A percentile compares a stretch with the other conserved stretches of the same genome.
Conservation (phyloP, 208 protist species). For the Acanthamoeba lenticulata region DNA sequence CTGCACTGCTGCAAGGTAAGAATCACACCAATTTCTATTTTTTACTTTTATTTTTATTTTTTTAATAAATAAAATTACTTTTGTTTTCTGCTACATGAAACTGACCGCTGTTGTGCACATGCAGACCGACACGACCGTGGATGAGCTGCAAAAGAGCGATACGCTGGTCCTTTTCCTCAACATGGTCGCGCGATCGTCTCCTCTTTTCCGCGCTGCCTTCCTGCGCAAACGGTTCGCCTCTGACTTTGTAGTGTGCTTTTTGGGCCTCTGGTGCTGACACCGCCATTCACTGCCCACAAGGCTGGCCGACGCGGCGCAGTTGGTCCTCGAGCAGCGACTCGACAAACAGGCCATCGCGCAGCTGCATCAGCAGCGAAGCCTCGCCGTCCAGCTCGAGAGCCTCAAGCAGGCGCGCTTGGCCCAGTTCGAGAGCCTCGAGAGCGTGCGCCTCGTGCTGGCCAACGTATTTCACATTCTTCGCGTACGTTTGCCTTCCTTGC, state of each 20-base stretch:
- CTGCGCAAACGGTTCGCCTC: not conserved
- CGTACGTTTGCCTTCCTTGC: not conserved
- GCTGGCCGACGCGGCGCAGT: not conserved
- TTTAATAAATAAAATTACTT: not conserved
- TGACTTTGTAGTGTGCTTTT: not conserved
- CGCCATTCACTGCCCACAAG: not conserved
- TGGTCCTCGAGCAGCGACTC: not conserved
- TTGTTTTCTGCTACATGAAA: not conserved
- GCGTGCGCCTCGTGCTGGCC: not conserved
- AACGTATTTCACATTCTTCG: not conserved
- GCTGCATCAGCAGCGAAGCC: not conserved
- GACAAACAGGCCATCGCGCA: not conserved
- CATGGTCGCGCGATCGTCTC: not conserved
- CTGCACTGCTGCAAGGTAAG: constrained; percentile 19
- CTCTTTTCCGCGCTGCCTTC: not conserved
- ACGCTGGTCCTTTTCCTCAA: not conserved
- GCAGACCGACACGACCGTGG: constrained; percentile 18
- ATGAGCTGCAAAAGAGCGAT: constrained; percentile 13
- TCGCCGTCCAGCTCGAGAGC: not conserved
- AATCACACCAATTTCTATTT: not conserved
- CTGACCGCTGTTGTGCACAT: not conserved
- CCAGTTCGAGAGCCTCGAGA: not conserved
- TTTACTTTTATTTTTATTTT: not conserved
- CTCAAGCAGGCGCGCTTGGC: not conserved
- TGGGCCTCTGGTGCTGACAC: not conserved